Evolutionary conservation across 805 yeast species (phyloP), one percentile per base, ranked within the genome.

Genomic region (Starmera caribaea): DNA sequence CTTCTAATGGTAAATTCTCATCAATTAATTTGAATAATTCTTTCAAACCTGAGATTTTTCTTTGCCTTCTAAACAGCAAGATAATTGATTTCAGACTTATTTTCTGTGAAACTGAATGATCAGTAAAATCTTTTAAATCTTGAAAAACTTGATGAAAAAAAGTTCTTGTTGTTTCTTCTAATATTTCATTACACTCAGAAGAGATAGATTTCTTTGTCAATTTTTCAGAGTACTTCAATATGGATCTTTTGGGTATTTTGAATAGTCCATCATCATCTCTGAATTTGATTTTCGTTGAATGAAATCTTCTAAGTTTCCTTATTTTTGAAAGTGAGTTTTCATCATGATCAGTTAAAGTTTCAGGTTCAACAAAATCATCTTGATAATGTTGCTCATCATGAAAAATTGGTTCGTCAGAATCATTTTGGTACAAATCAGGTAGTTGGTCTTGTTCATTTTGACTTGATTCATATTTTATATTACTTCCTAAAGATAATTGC

Each of bases 121-220:
- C 45, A 0, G 67, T 49, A 36, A 62, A 65, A 0, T 59, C 56
- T 1, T 41, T 38, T 5, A 65, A 39, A 39, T 60, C 67, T 2
- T 42, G 43, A 1, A 55, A 29, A 3, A 49, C 37, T 30, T 54
- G 59, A 16, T 49, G 53, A 31, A 65, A 52, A 42, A 50, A 65
- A 15, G 34, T 34, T 3, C 55, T 47, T 3, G 63, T 51, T 2
- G 58, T 54, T 3, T 47, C 47, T 7, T 45, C 29, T 2, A 64
- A 17, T 1, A 52, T 45, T 1, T 48, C 44, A 3, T 45, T 11
- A 3, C 57, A 51, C n/a, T 53, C 58, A 6, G 38, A 39, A 2
- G 47, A 39, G 3, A 53, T 17, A 9, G 44, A 41, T 28, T 41
- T 49, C 32, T 35, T 38, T 2, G 45, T 29, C 5, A 37, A 36